Conservation (phyloP, 1,139 yeast genomes). For the Geotrichum histeridarum region DNA sequence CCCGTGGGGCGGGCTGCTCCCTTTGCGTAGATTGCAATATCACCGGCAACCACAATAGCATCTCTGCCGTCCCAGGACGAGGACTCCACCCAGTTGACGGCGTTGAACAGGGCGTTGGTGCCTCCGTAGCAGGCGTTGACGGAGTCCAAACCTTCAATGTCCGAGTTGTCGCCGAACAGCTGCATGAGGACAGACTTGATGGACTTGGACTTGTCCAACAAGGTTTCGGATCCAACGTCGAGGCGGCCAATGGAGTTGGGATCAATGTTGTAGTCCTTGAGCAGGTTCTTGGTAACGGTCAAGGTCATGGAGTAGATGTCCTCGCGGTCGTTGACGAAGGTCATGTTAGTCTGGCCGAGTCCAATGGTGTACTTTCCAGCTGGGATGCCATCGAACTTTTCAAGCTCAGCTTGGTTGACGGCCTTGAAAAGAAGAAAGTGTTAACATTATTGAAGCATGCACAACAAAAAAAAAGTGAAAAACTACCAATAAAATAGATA, state of each 20-base stretch:
- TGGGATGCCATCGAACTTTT: conserved; percentile 76
- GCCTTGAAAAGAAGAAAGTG: conserved; percentile 41
- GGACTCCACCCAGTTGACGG: conserved; percentile 94
- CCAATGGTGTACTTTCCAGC: conserved; percentile 98
- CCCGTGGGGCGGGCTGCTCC: conserved; percentile 99
- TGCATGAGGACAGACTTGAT: conserved; percentile 96
- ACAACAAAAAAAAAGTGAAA: no score
- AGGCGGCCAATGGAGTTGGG: conserved; percentile 80
- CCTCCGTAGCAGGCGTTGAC: conserved; percentile 99
- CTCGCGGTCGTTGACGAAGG: conserved; percentile 94
- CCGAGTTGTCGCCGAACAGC: conserved; percentile 80
- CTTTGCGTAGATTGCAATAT: conserved; percentile 93
- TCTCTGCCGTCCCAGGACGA: conserved; percentile 98
- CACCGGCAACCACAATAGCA: conserved; percentile 96
- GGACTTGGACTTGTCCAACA: conserved; percentile 93
- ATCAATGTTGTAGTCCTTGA: conserved; percentile 78
- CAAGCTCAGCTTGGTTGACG: conserved; percentile 86
- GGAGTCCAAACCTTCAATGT: conserved; percentile 95
- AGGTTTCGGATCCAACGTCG: conserved; percentile 97
- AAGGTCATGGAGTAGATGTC: conserved; percentile 89
- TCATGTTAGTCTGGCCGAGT: conserved; percentile 96
- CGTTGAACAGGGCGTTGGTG: conserved; percentile 88
- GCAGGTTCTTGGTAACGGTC: conserved; percentile 72
- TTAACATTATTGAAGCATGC: background rate
- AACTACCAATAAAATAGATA: no score